Conservation (phyloP, 164 flowering plant species). For the Piper betle region DNA sequence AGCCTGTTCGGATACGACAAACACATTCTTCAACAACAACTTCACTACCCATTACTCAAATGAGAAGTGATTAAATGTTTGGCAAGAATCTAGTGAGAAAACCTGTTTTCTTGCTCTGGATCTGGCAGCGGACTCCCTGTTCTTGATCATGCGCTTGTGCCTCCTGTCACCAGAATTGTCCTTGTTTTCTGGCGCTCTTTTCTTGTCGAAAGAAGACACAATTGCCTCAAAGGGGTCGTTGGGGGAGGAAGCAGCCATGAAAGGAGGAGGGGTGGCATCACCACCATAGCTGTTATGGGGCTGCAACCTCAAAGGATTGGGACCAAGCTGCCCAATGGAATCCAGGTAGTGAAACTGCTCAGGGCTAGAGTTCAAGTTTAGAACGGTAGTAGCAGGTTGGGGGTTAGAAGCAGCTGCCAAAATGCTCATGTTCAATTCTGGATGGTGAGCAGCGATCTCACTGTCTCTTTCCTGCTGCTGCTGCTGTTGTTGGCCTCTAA, state of each 20-base stretch:
- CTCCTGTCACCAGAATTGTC: slow-evolving; percentile 26
- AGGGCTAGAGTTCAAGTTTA: slow-evolving; percentile 19
- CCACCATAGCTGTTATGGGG: not conserved
- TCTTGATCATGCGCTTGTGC: slow-evolving; percentile 58
- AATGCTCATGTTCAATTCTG: not conserved
- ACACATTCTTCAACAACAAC: not conserved
- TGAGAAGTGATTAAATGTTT: not conserved
- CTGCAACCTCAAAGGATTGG: not conserved
- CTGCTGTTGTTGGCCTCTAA: slow-evolving; percentile 5
- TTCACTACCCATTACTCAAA: not conserved
- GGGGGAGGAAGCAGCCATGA: not conserved
- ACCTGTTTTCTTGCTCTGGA: slow-evolving; percentile 61
- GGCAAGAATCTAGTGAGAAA: too few relatives aligned
- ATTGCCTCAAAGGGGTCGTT: slow-evolving; percentile 12
- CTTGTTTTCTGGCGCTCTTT: slow-evolving; percentile 18
- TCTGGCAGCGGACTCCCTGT: slow-evolving; percentile 57
- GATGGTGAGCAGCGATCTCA: not conserved
- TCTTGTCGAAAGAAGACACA: slow-evolving; percentile 18
- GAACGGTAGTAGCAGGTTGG: slow-evolving; percentile 8
- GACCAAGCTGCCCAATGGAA: not conserved
- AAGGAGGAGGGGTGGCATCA: not conserved
- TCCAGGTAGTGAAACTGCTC: slow-evolving; percentile 17
- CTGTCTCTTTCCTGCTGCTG: not conserved
- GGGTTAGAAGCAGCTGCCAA: slow-evolving; percentile 2
- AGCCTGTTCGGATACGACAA: not conserved